Conservation (phyloP, 352 stramenopile species). For the Pythium coloratum region DNA sequence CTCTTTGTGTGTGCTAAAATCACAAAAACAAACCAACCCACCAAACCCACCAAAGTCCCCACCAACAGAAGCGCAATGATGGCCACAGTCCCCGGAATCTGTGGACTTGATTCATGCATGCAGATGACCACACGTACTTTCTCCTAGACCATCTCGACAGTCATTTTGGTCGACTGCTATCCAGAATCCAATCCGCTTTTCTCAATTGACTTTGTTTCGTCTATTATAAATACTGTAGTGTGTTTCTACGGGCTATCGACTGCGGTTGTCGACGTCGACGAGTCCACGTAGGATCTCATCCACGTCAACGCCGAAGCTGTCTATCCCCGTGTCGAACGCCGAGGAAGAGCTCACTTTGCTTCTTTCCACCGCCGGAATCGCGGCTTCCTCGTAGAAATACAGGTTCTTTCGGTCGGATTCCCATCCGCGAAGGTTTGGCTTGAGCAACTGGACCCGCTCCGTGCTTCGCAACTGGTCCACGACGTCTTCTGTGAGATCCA, state of each 20-base stretch:
- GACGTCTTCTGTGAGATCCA: slow-evolving; percentile 29
- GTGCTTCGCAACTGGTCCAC: slow-evolving; percentile 16
- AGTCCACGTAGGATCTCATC: slow-evolving; percentile 19
- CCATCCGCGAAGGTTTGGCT: slow-evolving; percentile 32
- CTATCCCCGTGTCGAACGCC: slow-evolving; percentile 5
- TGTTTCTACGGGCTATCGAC: neutral
- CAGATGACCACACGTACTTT: neutral
- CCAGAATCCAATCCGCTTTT: slow-evolving; percentile 32
- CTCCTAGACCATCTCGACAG: neutral
- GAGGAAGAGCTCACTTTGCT: neutral
- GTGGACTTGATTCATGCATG: slow-evolving; percentile 2
- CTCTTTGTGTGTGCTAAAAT: neutral
- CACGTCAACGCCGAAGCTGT: slow-evolving; percentile 15
- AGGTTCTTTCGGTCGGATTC: slow-evolving; percentile 35
- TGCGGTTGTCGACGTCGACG: neutral
- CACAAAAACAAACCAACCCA: neutral
- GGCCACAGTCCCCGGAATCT: neutral
- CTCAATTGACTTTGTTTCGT: neutral
- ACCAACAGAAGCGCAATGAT: slow-evolving; percentile 24
- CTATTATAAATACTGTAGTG: neutral
- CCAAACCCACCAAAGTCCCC: neutral
- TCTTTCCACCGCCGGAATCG: neutral
- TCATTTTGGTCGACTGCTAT: slow-evolving; percentile 9
- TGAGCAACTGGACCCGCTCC: slow-evolving; percentile 16
- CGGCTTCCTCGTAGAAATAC: slow-evolving; percentile 27